Base-by-base conservation (phyloP, 225 moss, liverwort and hornwort genomes). In the Physcomitrium patens region DNA sequence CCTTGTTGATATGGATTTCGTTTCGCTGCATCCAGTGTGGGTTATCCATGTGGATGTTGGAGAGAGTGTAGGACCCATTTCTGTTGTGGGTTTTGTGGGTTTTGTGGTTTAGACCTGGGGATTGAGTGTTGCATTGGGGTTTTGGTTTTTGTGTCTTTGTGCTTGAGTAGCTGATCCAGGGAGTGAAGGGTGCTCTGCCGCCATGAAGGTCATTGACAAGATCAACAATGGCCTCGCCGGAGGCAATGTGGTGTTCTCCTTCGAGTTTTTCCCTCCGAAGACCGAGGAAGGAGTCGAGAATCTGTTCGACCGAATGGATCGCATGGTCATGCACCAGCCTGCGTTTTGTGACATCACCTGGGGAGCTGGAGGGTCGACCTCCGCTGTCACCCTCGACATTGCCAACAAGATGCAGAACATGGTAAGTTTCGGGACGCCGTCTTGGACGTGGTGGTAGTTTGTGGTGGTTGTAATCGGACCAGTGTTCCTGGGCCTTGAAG, bases 121-220 rank as follows among this genome's bases (percentile, higher is more conserved):
- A 37, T 37, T 37, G 31, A 37, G 4, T 37, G 31, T 37, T 37
- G 31, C 31, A 37, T 37, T 37, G 49, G 12, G 12, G 49, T 12
- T 49, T 49, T 49, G 27, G 27, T 50, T 50, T 64, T 61, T 67
- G 7, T 37, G 7, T 37, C 5, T 37, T n/a, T 65, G 54, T 28
- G 60, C 12, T 20, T 9, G 50, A 50, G 22, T 28, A 23, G 3
- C 70, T 74, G 80, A 51, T 77, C 44, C 59, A n/a, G 37, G 59
- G 47, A 46, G 53, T 59, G 76, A 7, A 46, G 68, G 26, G 23
- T 56, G 10, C 10, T 24, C 28, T 61, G 81, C 57, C 67, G 83
- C 76, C 85, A 91, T 99, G 95, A 99, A 95, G 88, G 95, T 99
- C 73, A 82, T 93, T 22, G 95, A 99, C 58, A 99, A 99, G 93